These are phyloP conservation scores for Cytospora leucostoma DNA, from an alignment of 2,329 filamentous ascomycete genomes.

Conservation along the genomic window DNA sequence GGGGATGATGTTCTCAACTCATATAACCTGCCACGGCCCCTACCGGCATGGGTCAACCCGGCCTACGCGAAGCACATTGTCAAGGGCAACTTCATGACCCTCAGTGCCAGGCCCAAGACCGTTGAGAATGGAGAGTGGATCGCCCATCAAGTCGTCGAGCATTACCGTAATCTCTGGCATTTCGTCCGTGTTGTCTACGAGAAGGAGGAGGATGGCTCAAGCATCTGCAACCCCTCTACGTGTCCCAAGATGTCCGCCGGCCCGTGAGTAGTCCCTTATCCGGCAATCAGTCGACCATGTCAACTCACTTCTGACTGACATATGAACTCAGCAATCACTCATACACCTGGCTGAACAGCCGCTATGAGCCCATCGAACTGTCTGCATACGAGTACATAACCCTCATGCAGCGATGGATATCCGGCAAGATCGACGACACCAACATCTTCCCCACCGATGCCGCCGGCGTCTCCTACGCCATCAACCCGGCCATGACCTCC, in stretches of 20 bases:
- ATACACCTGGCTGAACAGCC: slow-evolving; percentile 82
- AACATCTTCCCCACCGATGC: slow-evolving; percentile 78
- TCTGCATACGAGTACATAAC: slow-evolving; percentile 81
- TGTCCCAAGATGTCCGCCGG: slow-evolving; percentile 88
- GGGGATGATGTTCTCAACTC: slow-evolving; percentile 36
- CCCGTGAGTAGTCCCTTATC: slow-evolving; percentile 57
- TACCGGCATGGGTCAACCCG: slow-evolving; percentile 67
- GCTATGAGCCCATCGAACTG: slow-evolving; percentile 74
- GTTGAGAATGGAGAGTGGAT: slow-evolving; percentile 87
- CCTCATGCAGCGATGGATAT: slow-evolving; percentile 84
- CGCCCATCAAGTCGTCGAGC: slow-evolving; percentile 84
- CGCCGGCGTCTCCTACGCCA: slow-evolving; percentile 55
- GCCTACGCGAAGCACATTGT: slow-evolving; percentile 75
- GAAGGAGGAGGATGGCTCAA: slow-evolving; percentile 66
- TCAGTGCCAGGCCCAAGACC: slow-evolving; percentile 80
- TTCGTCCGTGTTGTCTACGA: slow-evolving; percentile 81
- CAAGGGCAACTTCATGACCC: slow-evolving; percentile 87
- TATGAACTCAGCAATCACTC: slow-evolving; percentile 64
- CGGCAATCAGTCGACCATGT: neutral
- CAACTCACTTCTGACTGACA: slow-evolving; percentile 14
- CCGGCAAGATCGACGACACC: slow-evolving; percentile 77
- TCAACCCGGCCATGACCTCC: slow-evolving; percentile 51
- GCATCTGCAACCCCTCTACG: slow-evolving; percentile 73
- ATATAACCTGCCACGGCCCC: slow-evolving; percentile 40
- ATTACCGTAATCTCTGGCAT: slow-evolving; percentile 77